Evolutionary conservation across 2,329 filamentous ascomycete genomes (phyloP).

Genomic region (Gnomoniopsis smithogilvyi): DNA sequence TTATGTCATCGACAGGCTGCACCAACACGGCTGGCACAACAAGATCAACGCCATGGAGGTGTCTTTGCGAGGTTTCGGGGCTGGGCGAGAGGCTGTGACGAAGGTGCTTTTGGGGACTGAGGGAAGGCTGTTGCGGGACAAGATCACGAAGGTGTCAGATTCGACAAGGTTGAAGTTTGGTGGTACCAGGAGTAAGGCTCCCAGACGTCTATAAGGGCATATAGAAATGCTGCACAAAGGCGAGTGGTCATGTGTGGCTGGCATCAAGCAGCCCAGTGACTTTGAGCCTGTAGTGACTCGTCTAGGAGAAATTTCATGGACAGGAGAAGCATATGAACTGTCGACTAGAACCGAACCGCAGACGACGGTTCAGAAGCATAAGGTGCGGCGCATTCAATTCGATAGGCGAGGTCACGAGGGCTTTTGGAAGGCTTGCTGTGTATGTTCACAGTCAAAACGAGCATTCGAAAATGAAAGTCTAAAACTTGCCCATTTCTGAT

Average conservation of each 20-base stretch:
- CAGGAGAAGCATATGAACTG: neutral
- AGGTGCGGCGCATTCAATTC: neutral
- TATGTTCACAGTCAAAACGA: neutral
- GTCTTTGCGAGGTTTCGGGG: slow-evolving; percentile 79
- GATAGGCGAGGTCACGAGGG: too few species aligned
- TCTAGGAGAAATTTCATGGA: neutral
- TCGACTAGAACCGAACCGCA: neutral
- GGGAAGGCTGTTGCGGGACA: slow-evolving; percentile 69
- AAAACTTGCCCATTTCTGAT: neutral
- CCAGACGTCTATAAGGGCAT: slow-evolving; percentile 64
- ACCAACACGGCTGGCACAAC: slow-evolving; percentile 74
- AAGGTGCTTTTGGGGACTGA: slow-evolving; percentile 88
- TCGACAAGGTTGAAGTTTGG: slow-evolving; percentile 92
- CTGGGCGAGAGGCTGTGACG: slow-evolving; percentile 80
- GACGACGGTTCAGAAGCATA: neutral
- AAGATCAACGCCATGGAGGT: slow-evolving; percentile 78
- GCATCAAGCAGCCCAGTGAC: neutral
- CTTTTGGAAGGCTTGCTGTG: neutral
- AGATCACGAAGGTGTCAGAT: slow-evolving; percentile 80
- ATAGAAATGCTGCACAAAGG: neutral
- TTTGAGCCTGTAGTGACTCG: neutral
- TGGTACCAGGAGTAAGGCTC: slow-evolving; percentile 80
- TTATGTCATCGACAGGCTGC: slow-evolving; percentile 78
- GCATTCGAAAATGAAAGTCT: neutral
- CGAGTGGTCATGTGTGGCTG: neutral